Percentiles rank a stretch among this genome's conserved stretches.
These are phyloP conservation scores for Picea sitchensis DNA, from an alignment of 75 land plant genomes.

Conservation along the genomic window DNA sequence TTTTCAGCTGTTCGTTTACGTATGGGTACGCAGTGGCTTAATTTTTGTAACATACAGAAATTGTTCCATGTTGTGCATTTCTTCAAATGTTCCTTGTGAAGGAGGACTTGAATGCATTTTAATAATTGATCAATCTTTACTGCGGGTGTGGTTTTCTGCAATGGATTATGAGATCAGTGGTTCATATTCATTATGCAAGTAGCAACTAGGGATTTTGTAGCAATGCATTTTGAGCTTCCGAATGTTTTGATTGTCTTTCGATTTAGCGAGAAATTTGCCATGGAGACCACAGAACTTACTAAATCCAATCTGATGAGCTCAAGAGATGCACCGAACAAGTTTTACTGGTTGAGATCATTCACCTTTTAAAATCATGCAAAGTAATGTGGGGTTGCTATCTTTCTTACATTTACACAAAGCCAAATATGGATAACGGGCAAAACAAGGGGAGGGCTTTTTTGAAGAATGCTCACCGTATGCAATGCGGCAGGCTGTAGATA, in stretches of 20 bases:
- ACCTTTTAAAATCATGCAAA: no score
- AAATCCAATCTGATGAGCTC: not conserved
- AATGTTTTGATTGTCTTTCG: not conserved
- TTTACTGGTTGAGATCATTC: no score
- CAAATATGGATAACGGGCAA: no score
- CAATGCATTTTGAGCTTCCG: not conserved
- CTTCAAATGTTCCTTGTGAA: not conserved
- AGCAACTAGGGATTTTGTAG: not conserved
- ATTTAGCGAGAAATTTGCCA: not conserved
- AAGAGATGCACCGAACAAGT: no score
- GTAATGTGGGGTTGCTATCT: no score
- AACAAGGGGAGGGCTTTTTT: no score
- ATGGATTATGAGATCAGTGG: not conserved
- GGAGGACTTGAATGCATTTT: not conserved
- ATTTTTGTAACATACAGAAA: not conserved
- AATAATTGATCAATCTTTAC: not conserved
- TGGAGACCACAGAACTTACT: not conserved
- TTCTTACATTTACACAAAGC: no score
- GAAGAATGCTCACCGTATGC: no score
- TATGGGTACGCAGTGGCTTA: not conserved
- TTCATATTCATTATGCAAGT: not conserved
- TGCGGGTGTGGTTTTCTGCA: not conserved
- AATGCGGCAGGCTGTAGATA: no score
- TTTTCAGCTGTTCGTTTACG: not conserved
- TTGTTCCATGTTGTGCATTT: not conserved